These are phyloP conservation scores for Neoascochyta sp. DNA, from an alignment of 2,329 filamentous ascomycete species.

Conservation along the genomic window DNA sequence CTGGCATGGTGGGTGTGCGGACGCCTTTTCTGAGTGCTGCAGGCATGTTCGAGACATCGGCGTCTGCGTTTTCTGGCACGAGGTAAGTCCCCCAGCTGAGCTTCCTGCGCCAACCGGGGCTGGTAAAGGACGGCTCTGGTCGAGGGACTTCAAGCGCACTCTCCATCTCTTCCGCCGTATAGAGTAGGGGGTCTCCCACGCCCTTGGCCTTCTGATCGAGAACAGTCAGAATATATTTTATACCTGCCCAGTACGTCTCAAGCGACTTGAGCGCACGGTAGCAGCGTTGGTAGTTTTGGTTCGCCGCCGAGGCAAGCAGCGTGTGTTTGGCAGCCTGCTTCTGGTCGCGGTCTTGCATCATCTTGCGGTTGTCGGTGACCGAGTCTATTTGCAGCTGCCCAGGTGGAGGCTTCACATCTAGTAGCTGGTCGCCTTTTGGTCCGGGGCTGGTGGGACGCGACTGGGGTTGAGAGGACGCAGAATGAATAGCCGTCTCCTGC, in stretches of 20 bases:
- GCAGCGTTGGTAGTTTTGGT: conserved; percentile 81
- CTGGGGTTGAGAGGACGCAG: conserved; percentile 59
- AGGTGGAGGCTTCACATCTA: too few species aligned
- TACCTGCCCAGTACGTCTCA: conserved; percentile 82
- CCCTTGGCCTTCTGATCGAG: conserved; percentile 85
- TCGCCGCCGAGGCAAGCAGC: conserved; percentile 73
- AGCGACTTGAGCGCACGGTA: conserved; percentile 78
- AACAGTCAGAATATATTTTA: conserved; percentile 81
- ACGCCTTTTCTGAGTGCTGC: conserved; percentile 31
- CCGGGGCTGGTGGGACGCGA: conserved; percentile 52
- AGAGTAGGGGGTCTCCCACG: conserved; percentile 69
- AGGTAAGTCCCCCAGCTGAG: conserved; percentile 44
- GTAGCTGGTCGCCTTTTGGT: conserved; percentile 4
- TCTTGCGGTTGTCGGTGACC: too few species aligned
- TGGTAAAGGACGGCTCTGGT: conserved; percentile 48
- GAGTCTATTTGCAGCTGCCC: too few species aligned
- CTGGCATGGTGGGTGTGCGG: conserved; percentile 30
- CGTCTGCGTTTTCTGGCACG: conserved; percentile 30
- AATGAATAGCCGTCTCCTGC: conserved; percentile 72
- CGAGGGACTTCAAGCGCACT: conserved; percentile 58
- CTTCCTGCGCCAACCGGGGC: conserved; percentile 50
- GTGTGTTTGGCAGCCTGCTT: conserved; percentile 62
- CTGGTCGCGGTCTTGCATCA: conserved; percentile 35
- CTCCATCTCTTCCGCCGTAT: conserved; percentile 72
- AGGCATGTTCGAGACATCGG: conserved; percentile 29